Base-by-base conservation (phyloP, 2,329 filamentous ascomycete species). In the Penicillium rolfsii region DNA sequence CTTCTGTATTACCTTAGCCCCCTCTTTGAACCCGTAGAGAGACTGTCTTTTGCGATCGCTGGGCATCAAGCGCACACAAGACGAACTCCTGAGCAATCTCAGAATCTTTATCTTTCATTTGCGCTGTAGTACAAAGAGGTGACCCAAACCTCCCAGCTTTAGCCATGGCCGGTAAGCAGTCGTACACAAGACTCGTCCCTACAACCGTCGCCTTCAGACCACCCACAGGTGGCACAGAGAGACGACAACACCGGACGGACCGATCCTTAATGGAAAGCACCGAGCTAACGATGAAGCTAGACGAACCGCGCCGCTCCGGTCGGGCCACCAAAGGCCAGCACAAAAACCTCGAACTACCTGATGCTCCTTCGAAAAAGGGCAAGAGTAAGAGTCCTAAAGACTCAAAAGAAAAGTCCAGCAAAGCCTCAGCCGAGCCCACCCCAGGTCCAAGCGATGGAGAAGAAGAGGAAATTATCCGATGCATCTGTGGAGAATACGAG, bases 291-390 rank as follows among this genome's bases (percentile, higher is more conserved):
- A 43, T 41, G 38, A 62, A n/a, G 54, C 67, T 76, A 89, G 87
- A 89, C 67, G 94, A 97, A 85, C 91, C 93, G 61, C 90, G 95
- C 76, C 91, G 95, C 74, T 99, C 95, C 46, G 93, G 95, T 67
- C 90, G 95, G 72, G 93, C 94, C 71, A 99, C 95, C 66, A 99
- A 99, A 76, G 95, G 95, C 74, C 93, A 97, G 72, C 93, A 98
- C 78, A 97, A 97, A 78, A 90, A 90, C 67, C 89, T 92, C 69
- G 93, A 97, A 73, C 84, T 77, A 53, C 85, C 91, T 68, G 90
- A 91, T 50, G 77, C 79, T 16, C 75, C 81, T 5, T 64, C 80
- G 57, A 80, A 82, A 66, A 81, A 81, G 70, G 69, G 74, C 48
- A 80, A 78, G 59, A 72, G 77, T 60, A 84, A 83, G 71, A 68